phyloP scores from a whole-genome alignment of 2,329 filamentous ascomycete genomes.

The Calonectria hongkongensis region DNA sequence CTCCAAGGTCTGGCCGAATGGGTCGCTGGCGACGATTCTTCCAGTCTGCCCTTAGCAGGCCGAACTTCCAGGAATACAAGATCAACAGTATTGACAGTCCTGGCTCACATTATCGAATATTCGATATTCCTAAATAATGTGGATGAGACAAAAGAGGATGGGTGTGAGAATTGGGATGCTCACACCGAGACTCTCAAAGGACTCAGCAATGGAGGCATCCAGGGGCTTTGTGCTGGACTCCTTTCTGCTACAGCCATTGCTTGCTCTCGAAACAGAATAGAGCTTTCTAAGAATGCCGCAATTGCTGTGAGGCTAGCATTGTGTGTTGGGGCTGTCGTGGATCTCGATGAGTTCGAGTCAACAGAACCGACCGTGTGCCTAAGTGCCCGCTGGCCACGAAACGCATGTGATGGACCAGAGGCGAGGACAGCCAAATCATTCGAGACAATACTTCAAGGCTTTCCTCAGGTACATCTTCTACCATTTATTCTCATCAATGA shows the following conservation, averaged over 20 bases:
- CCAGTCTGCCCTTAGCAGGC: not conserved
- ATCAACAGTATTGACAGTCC: slow-evolving; percentile 2
- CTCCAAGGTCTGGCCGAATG: not conserved
- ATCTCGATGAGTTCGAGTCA: slow-evolving; percentile 16
- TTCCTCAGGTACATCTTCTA: not conserved
- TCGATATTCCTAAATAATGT: not conserved
- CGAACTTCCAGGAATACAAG: slow-evolving; percentile 14
- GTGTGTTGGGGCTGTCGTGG: slow-evolving; percentile 11
- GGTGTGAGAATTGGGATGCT: not conserved
- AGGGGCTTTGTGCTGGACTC: slow-evolving; percentile 1
- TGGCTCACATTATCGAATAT: slow-evolving; percentile 19
- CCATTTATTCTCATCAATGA: not conserved
- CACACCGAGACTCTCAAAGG: not conserved
- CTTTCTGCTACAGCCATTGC: slow-evolving; percentile 3
- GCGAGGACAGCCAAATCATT: not conserved
- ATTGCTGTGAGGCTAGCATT: slow-evolving; percentile 2
- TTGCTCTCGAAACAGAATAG: not conserved
- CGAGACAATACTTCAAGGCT: not conserved
- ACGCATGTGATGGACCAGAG: not conserved
- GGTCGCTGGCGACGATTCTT: not conserved
- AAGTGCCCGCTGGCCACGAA: slow-evolving; percentile 3
- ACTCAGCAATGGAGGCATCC: not conserved
- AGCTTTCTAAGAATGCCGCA: slow-evolving; percentile 1
- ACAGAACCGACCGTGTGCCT: slow-evolving; percentile 7
- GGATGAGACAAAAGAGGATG: not conserved